Evolutionary conservation across 2,329 filamentous ascomycete species (phyloP).

Genomic region (Pestalotiopsis sp.): DNA sequence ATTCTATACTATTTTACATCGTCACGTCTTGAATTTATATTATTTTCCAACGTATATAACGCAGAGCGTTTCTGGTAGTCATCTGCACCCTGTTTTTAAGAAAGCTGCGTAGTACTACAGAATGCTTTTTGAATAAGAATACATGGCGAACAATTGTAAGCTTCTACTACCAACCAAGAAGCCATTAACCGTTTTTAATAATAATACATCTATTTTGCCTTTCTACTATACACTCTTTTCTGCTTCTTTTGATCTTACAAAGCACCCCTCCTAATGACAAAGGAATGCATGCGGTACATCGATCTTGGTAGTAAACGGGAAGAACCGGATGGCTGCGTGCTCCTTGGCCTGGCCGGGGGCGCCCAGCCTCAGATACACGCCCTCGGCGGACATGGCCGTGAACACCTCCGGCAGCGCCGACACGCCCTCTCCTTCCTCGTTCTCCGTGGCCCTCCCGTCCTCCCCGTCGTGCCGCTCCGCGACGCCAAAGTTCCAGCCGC

Average conservation of each 20-base stretch:
- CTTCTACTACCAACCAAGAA: too few relatives aligned
- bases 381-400: slow-evolving; percentile 64
- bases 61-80: too few relatives aligned
- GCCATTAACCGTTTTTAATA: not conserved
- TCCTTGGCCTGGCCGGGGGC: not conserved
- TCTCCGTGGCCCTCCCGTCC: slow-evolving; percentile 7
- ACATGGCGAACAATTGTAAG: too few relatives aligned
- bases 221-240: not conserved
- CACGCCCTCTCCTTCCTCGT: slow-evolving; percentile 26
- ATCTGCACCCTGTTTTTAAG: too few relatives aligned
- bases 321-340: slow-evolving; percentile 12
- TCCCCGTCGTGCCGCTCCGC: slow-evolving; percentile 18
- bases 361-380: slow-evolving; percentile 49
- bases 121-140: too few relatives aligned
- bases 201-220: not conserved
- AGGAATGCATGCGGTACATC: slow-evolving; percentile 22
- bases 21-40: too few relatives aligned
- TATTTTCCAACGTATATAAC: too few relatives aligned
- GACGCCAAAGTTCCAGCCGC: slow-evolving; percentile 23
- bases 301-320: slow-evolving; percentile 29
- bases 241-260: not conserved
- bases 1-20: too few relatives aligned
- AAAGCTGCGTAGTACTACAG: too few relatives aligned
- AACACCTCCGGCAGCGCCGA: slow-evolving; percentile 52
- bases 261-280: not conserved